Conservation (phyloP, 805 yeast genomes). For the Tetrapisispora pingtungensis region DNA sequence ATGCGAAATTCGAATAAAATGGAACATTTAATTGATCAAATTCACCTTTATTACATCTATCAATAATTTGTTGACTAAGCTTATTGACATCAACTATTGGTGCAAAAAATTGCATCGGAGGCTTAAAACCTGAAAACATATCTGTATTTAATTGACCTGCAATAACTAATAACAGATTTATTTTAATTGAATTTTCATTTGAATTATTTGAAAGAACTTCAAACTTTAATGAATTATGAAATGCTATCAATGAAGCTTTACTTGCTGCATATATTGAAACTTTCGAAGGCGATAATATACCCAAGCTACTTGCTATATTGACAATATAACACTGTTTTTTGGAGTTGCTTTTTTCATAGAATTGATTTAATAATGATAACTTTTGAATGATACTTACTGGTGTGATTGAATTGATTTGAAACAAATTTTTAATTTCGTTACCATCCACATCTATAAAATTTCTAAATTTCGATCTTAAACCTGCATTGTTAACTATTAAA, state of each 20-base stretch:
- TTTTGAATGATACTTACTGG: conserved; percentile 57
- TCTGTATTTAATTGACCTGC: conserved; percentile 77
- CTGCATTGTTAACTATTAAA: conserved; percentile 76
- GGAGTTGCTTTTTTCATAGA: conserved; percentile 31
- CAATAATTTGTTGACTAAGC: conserved; percentile 48
- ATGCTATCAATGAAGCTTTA: conserved; percentile 71
- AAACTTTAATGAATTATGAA: conserved; percentile 72
- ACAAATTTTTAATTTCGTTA: conserved; percentile 45
- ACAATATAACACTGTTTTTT: conserved; percentile 59
- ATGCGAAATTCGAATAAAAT: conserved; percentile 59
- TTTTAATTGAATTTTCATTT: conserved; percentile 45
- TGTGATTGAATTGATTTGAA: conserved; percentile 57
- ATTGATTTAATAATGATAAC: conserved; percentile 38
- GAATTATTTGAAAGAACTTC: conserved; percentile 38
- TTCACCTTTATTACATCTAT: conserved; percentile 48
- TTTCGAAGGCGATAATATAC: conserved; percentile 70
- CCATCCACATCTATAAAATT: conserved; percentile 39
- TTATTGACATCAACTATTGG: conserved; percentile 56
- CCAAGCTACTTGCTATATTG: conserved; percentile 70
- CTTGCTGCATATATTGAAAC: conserved; percentile 75
- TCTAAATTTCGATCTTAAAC: conserved; percentile 46
- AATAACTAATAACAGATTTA: conserved; percentile 47
- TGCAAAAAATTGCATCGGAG: conserved; percentile 69
- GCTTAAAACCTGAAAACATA: conserved; percentile 64
- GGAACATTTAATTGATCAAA: conserved; percentile 67